Evolutionary conservation across 2,329 filamentous ascomycete genomes (phyloP), one percentile per base, ranked within the genome.

Genomic region (Aspergillus bombycis): DNA sequence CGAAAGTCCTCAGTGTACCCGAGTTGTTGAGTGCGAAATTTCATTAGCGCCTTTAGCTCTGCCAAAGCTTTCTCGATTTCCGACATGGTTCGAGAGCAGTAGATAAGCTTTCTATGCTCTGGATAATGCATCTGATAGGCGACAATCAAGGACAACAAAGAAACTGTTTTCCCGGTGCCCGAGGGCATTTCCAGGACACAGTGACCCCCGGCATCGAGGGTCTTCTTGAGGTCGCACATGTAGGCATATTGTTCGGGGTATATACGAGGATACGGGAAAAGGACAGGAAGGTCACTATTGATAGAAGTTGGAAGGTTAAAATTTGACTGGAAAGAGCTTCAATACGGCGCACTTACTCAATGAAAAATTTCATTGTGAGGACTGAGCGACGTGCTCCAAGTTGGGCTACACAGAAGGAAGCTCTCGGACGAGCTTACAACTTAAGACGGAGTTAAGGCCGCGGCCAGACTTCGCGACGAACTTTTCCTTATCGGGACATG

Each of bases 101-200:
- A 99, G 61, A 99, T 97, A 58, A 99, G 88, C 80, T 99, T 99
- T 61, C 96, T 86, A 72, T 95, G 92, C 75, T 97, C 93, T 3
- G 94, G 93, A 73, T 94, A 94, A 76, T 94, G 90, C 76, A 95
- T 92, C 79, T 99, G 96, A 74, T 99, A 99, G 48, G 95, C 94
- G 62, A 99, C 89, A 73, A 99, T 99, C 70, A 99, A 86, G 0
- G 95, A 97, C 52, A 99, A 84, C 5, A 99, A 84, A 11, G 95
- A 97, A 30, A 99, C 92, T 0, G 95, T 99, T 83, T 99, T 99
- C 65, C 95, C 95, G 28, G 95, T 99, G 50, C 95, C 95, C 64
- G 95, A 99, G 79, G 95, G 95, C 95, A 99, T 99, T 81, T 99
- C 95, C 71, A 99, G 82, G 26, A 99, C 94, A 78, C 94, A 97